phyloP scores from a whole-genome alignment of 805 yeast genomes.

The Kluyveromyces wickerhamii region DNA sequence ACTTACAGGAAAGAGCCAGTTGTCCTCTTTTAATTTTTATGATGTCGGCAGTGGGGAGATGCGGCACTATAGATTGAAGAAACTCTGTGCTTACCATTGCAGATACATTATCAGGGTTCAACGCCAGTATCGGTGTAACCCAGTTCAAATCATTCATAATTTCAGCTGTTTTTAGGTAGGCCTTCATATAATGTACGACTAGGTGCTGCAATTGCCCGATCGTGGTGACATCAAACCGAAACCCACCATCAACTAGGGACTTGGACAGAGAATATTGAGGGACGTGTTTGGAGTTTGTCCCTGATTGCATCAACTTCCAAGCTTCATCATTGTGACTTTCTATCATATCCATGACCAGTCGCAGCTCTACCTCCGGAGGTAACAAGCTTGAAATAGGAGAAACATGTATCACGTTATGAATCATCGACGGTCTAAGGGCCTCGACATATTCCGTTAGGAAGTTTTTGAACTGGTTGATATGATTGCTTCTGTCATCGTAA shows the following conservation, averaged over 20 bases:
- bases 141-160: not conserved
- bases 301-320: not conserved
- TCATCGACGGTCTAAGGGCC: slow-evolving; percentile 9
- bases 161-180: not conserved
- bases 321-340: not conserved
- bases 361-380: slow-evolving; percentile 2
- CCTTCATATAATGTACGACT: not conserved
- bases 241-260: slow-evolving; percentile 1
- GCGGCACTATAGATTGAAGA: not conserved
- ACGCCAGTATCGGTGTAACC: not conserved
- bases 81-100: slow-evolving; percentile 1
- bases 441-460: slow-evolving; percentile 22
- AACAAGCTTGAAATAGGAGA: slow-evolving; percentile 6
- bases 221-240: not conserved
- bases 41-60: not conserved
- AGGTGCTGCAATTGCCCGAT: not conserved
- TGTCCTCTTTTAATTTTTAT: not conserved
- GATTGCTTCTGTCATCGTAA: slow-evolving; percentile 38
- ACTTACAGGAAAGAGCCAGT: not conserved
- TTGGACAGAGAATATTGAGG: not conserved
- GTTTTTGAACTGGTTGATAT: slow-evolving; percentile 30
- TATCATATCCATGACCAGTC: slow-evolving; percentile 2
- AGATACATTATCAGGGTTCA: not conserved
- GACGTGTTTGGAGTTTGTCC: not conserved
- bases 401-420: slow-evolving; percentile 8